Percentiles rank a stretch among this genome's conserved stretches.
These are phyloP conservation scores for Cucurbita pepo DNA, from an alignment of 306 rosid species.

Conservation along the genomic window DNA sequence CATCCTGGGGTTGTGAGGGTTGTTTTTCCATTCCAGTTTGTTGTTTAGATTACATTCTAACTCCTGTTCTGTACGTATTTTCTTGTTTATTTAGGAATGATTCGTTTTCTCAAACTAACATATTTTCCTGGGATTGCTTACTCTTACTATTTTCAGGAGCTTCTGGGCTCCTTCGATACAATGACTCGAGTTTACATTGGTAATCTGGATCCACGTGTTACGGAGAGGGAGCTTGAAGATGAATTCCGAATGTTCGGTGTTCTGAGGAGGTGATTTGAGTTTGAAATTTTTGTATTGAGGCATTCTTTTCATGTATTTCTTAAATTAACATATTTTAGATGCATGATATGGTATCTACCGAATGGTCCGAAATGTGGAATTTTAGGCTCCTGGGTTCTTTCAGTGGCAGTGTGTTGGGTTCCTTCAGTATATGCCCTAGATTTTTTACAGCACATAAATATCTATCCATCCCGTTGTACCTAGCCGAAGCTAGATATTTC, in stretches of 20 bases:
- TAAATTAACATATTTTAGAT: not conserved
- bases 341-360: no score
- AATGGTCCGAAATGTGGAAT: not conserved
- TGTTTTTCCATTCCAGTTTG: not conserved
- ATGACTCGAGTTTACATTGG: constrained; percentile 86
- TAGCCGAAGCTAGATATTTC: not conserved
- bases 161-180: constrained; percentile 4
- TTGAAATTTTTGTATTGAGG: not conserved
- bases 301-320: not conserved
- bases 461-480: not conserved
- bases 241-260: constrained; percentile 82
- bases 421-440: not conserved
- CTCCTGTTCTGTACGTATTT: not conserved
- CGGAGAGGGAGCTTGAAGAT: constrained; percentile 88
- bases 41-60: not conserved
- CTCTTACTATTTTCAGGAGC: not conserved
- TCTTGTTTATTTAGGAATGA: not conserved
- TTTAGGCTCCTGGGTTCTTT: not conserved
- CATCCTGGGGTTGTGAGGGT: not conserved
- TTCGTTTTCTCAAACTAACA: not conserved
- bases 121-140: not conserved
- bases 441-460: not conserved
- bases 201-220: constrained; percentile 77
- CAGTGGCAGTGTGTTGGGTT: not conserved
- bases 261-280: constrained; percentile 51